phyloP scores from a whole-genome alignment of 1,284 basidiomycete genomes.

The Cryptococcus amylolentus region DNA sequence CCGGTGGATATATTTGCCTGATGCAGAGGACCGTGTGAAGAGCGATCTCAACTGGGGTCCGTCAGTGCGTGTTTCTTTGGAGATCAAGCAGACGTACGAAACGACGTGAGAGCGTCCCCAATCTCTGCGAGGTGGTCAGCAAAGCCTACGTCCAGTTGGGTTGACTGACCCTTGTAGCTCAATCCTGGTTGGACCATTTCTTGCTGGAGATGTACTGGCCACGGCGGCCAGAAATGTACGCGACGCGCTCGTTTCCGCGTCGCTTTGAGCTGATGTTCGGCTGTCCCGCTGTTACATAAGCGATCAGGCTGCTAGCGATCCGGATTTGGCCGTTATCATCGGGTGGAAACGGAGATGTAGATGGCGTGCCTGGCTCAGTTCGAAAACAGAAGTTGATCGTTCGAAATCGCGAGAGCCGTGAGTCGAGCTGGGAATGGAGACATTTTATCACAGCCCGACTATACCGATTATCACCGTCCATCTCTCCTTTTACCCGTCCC shows the following conservation, averaged over 20 bases:
- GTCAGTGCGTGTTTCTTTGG: background rate
- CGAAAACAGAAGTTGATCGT: no score
- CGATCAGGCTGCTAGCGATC: no score
- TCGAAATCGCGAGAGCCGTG: no score
- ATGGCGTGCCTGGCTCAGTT: no score
- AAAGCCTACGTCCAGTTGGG: background rate
- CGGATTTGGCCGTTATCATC: no score
- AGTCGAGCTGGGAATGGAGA: no score
- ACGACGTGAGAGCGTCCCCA: conserved; percentile 37
- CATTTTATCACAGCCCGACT: background rate
- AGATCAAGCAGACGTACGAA: conserved; percentile 24
- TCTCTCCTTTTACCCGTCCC: background rate
- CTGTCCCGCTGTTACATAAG: no score
- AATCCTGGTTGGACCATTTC: conserved; percentile 19
- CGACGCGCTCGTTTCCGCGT: no score
- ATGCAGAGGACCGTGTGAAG: conserved; percentile 88
- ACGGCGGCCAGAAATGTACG: no score
- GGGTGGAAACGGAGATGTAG: no score
- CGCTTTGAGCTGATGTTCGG: no score
- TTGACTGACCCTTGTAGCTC: conserved; percentile 31
- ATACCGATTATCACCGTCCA: background rate
- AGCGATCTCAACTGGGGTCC: conserved; percentile 74
- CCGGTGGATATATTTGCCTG: conserved; percentile 81
- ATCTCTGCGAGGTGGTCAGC: conserved; percentile 27
- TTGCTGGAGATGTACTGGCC: background rate